Conservation (phyloP, 1,284 basidiomycete genomes). For the Phellopilus nigrolimitatus region DNA sequence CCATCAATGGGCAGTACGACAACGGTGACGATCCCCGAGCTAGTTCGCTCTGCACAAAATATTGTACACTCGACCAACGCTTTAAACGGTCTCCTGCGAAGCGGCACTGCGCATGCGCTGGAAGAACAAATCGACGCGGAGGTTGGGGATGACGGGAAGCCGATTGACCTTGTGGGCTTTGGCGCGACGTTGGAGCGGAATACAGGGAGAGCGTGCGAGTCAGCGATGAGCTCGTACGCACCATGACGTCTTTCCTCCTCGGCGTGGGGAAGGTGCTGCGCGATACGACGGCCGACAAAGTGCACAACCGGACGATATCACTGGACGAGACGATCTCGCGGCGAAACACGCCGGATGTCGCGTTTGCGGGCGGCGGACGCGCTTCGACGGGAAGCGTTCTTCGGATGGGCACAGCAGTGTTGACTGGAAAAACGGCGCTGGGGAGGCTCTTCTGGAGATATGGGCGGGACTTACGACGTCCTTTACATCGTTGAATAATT, state of each 20-base stretch:
- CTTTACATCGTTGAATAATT: conserved; percentile 16
- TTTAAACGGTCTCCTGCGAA: conserved; percentile 55
- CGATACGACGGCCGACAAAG: conserved; percentile 40
- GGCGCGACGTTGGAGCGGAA: conserved; percentile 62
- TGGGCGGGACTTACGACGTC: conserved; percentile 13
- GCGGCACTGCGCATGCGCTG: conserved; percentile 50
- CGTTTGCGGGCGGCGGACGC: conserved; percentile 28
- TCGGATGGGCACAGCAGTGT: conserved; percentile 43
- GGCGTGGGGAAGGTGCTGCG: conserved; percentile 65
- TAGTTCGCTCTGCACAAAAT: conserved; percentile 55
- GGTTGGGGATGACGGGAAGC: conserved; percentile 43
- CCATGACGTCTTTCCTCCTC: conserved; percentile 66
- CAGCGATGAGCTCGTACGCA: conserved; percentile 72
- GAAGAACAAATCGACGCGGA: conserved; percentile 71
- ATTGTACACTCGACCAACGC: conserved; percentile 60
- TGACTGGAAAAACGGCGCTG: conserved; percentile 55
- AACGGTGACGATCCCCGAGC: conserved; percentile 42
- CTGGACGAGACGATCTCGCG: conserved; percentile 33
- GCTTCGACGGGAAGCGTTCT: conserved; percentile 28
- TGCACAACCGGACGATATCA: conserved; percentile 36
- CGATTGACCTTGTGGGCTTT: conserved; percentile 48
- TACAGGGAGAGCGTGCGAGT: conserved; percentile 63
- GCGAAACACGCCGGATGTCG: conserved; percentile 27
- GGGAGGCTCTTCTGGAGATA: conserved; percentile 34
- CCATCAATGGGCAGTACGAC: conserved; percentile 40